Evolutionary conservation across 2,329 filamentous ascomycete genomes (phyloP).

Genomic region (Monilinia fructigena): DNA sequence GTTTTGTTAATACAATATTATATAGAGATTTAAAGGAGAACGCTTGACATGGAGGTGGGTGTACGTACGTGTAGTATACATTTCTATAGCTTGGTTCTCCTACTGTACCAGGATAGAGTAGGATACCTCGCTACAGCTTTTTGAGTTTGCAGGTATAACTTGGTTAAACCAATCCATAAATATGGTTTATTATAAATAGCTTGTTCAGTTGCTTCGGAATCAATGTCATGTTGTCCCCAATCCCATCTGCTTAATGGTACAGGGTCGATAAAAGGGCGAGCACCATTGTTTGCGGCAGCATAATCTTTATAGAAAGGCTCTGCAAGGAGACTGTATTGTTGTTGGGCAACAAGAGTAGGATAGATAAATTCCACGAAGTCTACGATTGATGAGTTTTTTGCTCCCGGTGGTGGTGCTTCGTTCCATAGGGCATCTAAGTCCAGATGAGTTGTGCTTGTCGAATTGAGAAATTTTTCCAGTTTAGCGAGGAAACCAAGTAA

Average conservation of each 20-base stretch:
- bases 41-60: neutral
- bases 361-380: constrained; percentile 47
- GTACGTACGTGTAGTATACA: constrained; percentile 39
- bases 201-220: constrained; percentile 42
- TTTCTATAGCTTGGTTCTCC: constrained; percentile 48
- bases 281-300: constrained; percentile 46
- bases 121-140: constrained; percentile 50
- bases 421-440: constrained; percentile 30
- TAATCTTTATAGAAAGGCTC: constrained; percentile 52
- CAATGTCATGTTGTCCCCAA: constrained; percentile 45
- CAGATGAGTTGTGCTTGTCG: constrained; percentile 38
- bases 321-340: constrained; percentile 48
- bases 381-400: constrained; percentile 38
- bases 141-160: constrained; percentile 44
- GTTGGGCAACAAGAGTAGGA: constrained; percentile 48
- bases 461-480: constrained; percentile 45
- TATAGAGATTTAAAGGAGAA: neutral
- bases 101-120: constrained; percentile 49
- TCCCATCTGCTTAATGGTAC: constrained; percentile 49
- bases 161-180: constrained; percentile 50
- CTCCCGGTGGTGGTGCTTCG: constrained; percentile 35
- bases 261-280: constrained; percentile 50
- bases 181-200: constrained; percentile 52
- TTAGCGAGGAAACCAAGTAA: constrained; percentile 46
- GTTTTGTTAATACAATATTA: neutral